phyloP scores from a whole-genome alignment of 2,329 filamentous ascomycete species.

The Ceratocystis variospora region DNA sequence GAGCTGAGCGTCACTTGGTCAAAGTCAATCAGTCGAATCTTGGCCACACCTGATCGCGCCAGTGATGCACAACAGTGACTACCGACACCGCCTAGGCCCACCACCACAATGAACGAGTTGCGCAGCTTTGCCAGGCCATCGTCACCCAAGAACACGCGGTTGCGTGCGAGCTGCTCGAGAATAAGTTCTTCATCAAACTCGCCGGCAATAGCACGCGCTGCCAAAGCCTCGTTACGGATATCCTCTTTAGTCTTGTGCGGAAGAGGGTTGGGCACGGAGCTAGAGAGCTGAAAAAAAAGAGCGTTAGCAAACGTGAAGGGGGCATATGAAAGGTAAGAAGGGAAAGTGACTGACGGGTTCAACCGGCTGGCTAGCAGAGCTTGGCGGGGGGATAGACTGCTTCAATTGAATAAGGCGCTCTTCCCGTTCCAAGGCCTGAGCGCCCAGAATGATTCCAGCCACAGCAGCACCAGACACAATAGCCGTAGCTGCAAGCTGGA shows the following conservation, averaged over 20 bases:
- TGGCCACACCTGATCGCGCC: constrained; percentile 77
- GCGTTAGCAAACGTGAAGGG: constrained; percentile 2
- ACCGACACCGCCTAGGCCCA: constrained; percentile 88
- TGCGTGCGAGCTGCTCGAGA: constrained; percentile 84
- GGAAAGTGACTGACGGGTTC: constrained; percentile 17
- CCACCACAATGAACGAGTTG: constrained; percentile 69
- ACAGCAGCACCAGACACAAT: constrained; percentile 48
- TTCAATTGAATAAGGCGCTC: constrained; percentile 45
- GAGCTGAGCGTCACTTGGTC: constrained; percentile 94
- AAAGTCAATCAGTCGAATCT: constrained; percentile 82
- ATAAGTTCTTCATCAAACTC: constrained; percentile 69
- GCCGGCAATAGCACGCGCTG: constrained; percentile 45
- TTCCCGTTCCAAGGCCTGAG: constrained; percentile 44
- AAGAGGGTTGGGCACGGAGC: constrained; percentile 41
- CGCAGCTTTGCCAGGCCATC: constrained; percentile 69
- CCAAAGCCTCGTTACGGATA: constrained; percentile 43
- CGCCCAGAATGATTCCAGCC: constrained; percentile 46
- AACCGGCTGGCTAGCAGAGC: constrained; percentile 16
- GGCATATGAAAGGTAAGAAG: background rate
- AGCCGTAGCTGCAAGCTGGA: constrained; percentile 59
- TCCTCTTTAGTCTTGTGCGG: constrained; percentile 44
- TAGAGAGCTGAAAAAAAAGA: constrained; percentile 38
- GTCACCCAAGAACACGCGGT: constrained; percentile 77
- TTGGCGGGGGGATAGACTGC: constrained; percentile 39
- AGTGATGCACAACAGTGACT: constrained; percentile 81